Percentiles rank a stretch among this genome's conserved stretches.
These are phyloP conservation scores for Trichoderma koningiopsis DNA, from an alignment of 2,329 filamentous ascomycete species.

Conservation along the genomic window DNA sequence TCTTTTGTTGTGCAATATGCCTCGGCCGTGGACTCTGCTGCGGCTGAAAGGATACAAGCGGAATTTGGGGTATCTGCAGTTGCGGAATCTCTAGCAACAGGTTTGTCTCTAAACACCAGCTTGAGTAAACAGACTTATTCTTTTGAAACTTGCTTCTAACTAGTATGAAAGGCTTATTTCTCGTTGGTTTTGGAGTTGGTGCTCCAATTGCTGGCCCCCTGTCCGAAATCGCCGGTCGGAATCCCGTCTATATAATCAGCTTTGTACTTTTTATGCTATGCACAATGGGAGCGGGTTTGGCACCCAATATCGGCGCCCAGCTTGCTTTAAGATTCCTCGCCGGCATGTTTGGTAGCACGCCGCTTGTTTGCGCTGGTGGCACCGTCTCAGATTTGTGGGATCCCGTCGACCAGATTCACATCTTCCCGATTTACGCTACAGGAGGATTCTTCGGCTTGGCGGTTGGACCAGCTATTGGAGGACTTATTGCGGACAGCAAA, in stretches of 20 bases:
- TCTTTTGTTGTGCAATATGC: conserved; percentile 2
- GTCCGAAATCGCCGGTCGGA: background rate
- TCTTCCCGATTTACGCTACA: background rate
- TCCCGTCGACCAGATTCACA: background rate
- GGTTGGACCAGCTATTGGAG: background rate
- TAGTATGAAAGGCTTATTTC: background rate
- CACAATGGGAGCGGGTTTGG: background rate
- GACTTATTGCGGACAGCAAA: background rate
- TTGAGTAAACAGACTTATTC: background rate
- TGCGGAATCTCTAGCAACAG: background rate
- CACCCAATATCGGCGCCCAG: background rate
- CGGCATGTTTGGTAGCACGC: background rate
- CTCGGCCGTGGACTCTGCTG: background rate
- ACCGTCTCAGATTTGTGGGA: background rate
- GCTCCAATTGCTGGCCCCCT: background rate
- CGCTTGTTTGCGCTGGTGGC: background rate
- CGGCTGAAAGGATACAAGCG: background rate
- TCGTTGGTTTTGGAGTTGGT: background rate
- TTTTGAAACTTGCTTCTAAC: background rate
- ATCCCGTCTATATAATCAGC: conserved; percentile 1
- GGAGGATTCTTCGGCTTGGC: background rate
- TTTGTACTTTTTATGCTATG: background rate
- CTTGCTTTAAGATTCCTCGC: background rate
- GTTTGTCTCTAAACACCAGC: background rate
- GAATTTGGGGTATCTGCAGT: background rate